Base-by-base conservation (phyloP, 345 rosid species). In the Pelargonium nanum region DNA sequence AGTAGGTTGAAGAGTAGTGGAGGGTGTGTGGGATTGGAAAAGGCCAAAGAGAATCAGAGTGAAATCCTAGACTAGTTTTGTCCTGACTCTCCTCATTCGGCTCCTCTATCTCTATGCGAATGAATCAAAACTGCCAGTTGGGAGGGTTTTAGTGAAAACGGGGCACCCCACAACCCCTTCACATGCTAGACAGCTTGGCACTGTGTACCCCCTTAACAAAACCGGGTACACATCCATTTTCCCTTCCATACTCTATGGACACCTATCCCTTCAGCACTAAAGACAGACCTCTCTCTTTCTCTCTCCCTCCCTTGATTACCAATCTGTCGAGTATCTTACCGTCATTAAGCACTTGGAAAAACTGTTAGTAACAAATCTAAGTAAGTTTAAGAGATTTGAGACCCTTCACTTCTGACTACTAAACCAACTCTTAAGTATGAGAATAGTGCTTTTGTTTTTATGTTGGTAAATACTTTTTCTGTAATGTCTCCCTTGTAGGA, bases 181-280 rank as follows among this genome's bases (percentile, higher is more conserved):
- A 84, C 90, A 76, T 81, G 87, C 72, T 67, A 60, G 85, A 78
- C 90, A 80, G 85, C 90, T 66, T 74, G 81, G 82, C 89, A 76
- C 74, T 61, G 71, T 55, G 83, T 74, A 69, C 75, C 64, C 74
- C 67, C 75, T 72, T 77, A 48, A 69, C 79, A 68, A 77, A 79
- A 79, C 77, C 53, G 60, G 73, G 71, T 70, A 70, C 81, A 66
- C 70, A 19, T 70, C 78, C 80, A 73, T 61, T 70, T 71, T 67
- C 72, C 65, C 78, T 72, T 75, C 71, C 69, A 15, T 68, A 53
- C 23, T 59, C 63, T n/a, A 65, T 50, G 72, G 74, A 73, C 77
- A 64, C 75, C 67, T 74, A 62, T 64, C 77, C 71, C 58, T 40
- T 28, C 19, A 51, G 45, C 67, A 67, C 58, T 53, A 62, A 52